Evolutionary conservation across 345 rosid genomes (phyloP).

Genomic region (Salix udensis): DNA sequence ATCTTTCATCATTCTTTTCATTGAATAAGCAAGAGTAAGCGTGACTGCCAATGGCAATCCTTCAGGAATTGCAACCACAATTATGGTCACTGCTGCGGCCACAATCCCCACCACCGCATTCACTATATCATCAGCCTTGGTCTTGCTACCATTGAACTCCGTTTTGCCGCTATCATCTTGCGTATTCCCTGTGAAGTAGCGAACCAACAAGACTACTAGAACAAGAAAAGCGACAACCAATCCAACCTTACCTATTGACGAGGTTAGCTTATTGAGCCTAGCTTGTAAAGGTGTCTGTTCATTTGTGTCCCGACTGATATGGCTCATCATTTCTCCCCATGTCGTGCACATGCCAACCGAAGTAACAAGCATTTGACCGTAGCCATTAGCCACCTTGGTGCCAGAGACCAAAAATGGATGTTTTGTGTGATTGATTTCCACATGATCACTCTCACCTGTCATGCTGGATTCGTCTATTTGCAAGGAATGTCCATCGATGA

Average conservation of each 20-base stretch:
- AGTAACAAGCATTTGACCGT: conserved; percentile 56
- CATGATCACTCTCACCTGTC: conserved; percentile 20
- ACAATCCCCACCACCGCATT: conserved; percentile 59
- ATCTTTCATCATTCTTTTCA: conserved; percentile 80
- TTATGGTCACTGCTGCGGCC: conserved; percentile 70
- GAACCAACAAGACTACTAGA: conserved; percentile 50
- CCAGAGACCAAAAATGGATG: conserved; percentile 21
- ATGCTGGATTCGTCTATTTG: conserved; percentile 23
- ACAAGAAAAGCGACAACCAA: conserved; percentile 61
- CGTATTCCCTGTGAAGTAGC: conserved; percentile 69
- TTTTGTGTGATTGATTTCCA: conserved; percentile 2
- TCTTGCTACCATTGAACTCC: conserved; percentile 41
- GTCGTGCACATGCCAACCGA: conserved; percentile 69
- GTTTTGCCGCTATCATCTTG: conserved; percentile 44
- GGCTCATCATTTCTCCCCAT: conserved; percentile 81
- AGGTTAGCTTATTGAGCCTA: conserved; percentile 62
- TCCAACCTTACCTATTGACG: conserved; percentile 59
- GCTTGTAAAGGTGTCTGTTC: conserved; percentile 69
- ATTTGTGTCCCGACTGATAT: conserved; percentile 32
- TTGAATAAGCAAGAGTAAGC: conserved; percentile 66
- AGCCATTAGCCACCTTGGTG: conserved; percentile 23
- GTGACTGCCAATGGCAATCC: conserved; percentile 83
- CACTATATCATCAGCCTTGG: conserved; percentile 44
- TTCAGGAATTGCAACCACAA: conserved; percentile 84
- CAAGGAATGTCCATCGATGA: conserved; percentile 19